phyloP scores from a whole-genome alignment of 2,329 filamentous ascomycete species.

The Pseudogymnoascus sp. region DNA sequence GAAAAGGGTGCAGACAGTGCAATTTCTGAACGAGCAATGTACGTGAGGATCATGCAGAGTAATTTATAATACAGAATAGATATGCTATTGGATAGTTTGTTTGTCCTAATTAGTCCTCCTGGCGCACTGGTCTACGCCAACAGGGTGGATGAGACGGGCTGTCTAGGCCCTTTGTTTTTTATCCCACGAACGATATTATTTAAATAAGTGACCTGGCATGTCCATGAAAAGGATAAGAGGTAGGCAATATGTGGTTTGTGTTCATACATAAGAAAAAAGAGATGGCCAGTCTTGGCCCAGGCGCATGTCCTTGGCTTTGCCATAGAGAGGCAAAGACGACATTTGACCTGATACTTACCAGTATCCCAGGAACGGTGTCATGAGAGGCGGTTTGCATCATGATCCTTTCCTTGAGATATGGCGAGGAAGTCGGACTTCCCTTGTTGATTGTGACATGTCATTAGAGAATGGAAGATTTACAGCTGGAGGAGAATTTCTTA shows the following conservation, averaged over 20 bases:
- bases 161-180: conserved; percentile 32
- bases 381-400: conserved; percentile 6
- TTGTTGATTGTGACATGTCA: conserved; percentile 1
- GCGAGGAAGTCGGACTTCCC: neutral
- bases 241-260: conserved; percentile 32
- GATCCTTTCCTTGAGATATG: neutral
- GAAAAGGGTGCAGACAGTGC: neutral
- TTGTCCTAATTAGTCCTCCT: conserved; percentile 33
- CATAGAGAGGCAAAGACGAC: neutral
- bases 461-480: neutral
- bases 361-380: neutral
- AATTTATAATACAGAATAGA: conserved; percentile 4
- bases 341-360: neutral
- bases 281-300: neutral
- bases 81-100: conserved; percentile 19
- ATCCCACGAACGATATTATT: conserved; percentile 33
- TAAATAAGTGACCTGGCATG: conserved; percentile 31
- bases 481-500: conserved; percentile 2
- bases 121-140: conserved; percentile 29
- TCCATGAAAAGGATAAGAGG: conserved; percentile 30
- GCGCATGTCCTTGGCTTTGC: neutral
- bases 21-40: neutral
- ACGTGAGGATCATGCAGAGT: conserved; percentile 1
- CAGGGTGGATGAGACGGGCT: conserved; percentile 33
- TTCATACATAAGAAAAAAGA: neutral